Percentiles rank a stretch among this genome's conserved stretches.
These are phyloP conservation scores for Pleodorina starrii DNA, from an alignment of 139 green algal genomes.

Conservation along the genomic window DNA sequence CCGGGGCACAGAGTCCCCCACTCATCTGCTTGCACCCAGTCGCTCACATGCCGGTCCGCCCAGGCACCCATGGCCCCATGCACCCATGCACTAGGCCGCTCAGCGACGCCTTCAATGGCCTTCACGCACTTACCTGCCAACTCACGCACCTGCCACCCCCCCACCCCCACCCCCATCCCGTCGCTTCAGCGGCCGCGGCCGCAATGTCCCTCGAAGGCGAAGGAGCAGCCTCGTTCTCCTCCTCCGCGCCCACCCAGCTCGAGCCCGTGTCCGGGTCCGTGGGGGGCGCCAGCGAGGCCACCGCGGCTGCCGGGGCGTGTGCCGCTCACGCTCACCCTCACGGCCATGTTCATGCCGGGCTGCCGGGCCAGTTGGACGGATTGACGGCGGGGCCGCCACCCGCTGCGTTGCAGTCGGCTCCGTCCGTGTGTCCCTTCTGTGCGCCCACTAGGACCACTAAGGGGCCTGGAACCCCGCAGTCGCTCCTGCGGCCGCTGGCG, in stretches of 20 bases:
- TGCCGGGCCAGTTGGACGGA: slow-evolving; percentile 7
- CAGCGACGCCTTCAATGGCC: too few species aligned
- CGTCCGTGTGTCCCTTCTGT: background rate
- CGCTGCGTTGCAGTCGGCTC: background rate
- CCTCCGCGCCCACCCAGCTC: background rate
- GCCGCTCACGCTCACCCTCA: background rate
- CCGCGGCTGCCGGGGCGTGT: background rate
- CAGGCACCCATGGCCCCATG: too few species aligned
- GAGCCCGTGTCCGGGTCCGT: background rate
- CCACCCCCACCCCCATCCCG: background rate
- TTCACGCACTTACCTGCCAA: too few species aligned
- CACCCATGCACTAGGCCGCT: too few species aligned
- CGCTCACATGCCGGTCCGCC: too few species aligned
- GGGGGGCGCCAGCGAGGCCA: background rate
- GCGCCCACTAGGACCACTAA: too few species aligned
- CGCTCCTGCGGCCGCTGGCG: slow-evolving; percentile 30
- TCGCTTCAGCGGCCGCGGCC: too few species aligned
- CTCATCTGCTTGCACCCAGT: too few species aligned
- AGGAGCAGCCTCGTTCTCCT: too few species aligned
- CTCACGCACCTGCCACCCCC: background rate
- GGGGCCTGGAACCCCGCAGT: slow-evolving; percentile 12
- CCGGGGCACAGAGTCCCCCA: too few species aligned
- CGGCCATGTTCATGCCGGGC: background rate
- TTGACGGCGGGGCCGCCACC: background rate
- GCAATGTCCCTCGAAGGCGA: too few species aligned